Evolutionary conservation across 352 stramenopile species (phyloP).

Genomic region (Globisporangium nagaii): DNA sequence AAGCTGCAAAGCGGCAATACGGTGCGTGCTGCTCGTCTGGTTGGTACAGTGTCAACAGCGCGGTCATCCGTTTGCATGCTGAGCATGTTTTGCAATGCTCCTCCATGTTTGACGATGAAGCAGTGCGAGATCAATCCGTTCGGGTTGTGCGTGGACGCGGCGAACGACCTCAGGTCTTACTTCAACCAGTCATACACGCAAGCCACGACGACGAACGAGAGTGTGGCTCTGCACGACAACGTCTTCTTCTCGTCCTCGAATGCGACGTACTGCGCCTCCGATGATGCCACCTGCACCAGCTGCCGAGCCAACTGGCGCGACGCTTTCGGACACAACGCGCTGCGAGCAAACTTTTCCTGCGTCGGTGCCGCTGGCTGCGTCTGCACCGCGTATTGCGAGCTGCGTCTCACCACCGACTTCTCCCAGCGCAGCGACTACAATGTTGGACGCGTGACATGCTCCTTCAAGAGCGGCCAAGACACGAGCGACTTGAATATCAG

Average conservation of each 20-base stretch:
- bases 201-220: constrained; percentile 20
- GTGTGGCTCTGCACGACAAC: constrained; percentile 28
- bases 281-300: constrained; percentile 22
- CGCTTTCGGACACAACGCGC: constrained; percentile 6
- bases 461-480: too few species aligned
- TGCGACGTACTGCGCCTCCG: constrained; percentile 25
- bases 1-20: constrained; percentile 15
- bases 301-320: constrained; percentile 18
- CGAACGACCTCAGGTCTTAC: neutral
- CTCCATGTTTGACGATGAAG: neutral
- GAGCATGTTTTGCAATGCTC: neutral
- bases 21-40: constrained; percentile 13
- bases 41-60: too few species aligned
- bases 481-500: too few species aligned
- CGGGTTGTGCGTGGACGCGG: constrained; percentile 20
- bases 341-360: constrained; percentile 20
- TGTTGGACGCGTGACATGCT: too few species aligned
- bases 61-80: too few species aligned
- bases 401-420: constrained; percentile 4
- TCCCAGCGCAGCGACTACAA: neutral
- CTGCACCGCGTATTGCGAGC: constrained; percentile 29
- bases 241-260: constrained; percentile 26
- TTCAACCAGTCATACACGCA: constrained; percentile 11
- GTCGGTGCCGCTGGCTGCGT: constrained; percentile 30
- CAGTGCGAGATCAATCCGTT: constrained; percentile 23